Base-by-base conservation (phyloP, 306 rosid genomes). In the Glycine tomentella region DNA sequence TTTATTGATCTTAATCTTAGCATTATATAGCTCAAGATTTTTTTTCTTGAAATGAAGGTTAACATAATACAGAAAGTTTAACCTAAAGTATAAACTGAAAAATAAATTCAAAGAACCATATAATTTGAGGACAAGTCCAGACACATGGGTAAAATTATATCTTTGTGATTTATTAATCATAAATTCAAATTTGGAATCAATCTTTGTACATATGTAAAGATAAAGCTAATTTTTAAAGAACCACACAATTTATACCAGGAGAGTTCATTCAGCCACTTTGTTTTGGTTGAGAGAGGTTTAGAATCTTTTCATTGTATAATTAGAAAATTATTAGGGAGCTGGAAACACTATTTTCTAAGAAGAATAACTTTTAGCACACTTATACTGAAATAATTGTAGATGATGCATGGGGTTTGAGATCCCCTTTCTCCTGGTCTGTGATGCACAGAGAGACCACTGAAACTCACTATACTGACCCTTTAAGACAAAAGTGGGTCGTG, bases 381-480 rank as follows among this genome's bases (percentile, higher is more conserved):
- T 25, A 1, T 25, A 25, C 31, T 25, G 69, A 57, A 25, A 57
- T 31, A 42, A 71, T 44, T 40, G 75, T 4, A 25, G 83, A 64
- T 3, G 53, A 36, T 2, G 40, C 31, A 55, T 66, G 38, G 59
- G 33, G 9, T 50, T 42, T 34, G 78, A 34, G 78, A 75, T 80
- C 65, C 50, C 80, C 62, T 59, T 71, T 64, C 75, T 63, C 44
- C 42, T 45, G 58, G 70, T 76, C 87, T 64, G n/a, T 42, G 40
- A 36, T 42, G 74, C 16, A 1, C 2, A 25, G 31, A 25, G 31
- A 25, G 31, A 25, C 31, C 2, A 25, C 31, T 25, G 31, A 25
- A 2, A 25, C 31, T 77, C 87, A 81, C 79, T 84, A 38, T 85
- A 76, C 16, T 75, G 82, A 78, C 87, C 89, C 87, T 74, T 49